Base-by-base conservation (phyloP, 768 basidiomycete species). In the Phlegmacium glaucopus region DNA sequence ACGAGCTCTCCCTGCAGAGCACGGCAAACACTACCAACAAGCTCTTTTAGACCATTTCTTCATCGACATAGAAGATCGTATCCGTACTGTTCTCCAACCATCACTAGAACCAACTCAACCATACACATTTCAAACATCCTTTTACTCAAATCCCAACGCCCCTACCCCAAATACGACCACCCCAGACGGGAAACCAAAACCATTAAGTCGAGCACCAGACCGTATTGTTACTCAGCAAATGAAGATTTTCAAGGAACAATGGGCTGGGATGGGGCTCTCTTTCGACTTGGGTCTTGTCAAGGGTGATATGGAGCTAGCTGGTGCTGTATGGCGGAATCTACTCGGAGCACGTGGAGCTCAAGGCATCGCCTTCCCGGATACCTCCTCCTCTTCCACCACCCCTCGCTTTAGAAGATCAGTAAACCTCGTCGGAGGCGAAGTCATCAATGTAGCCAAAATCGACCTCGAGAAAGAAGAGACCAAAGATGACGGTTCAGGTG, bases 11-110 rank as follows among this genome's bases (percentile, higher is more conserved):
- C 92, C 85, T 2, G 60, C 70, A 11, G 75, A 79, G 1, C 75
- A 87, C 44, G 89, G 87, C 17, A 69, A 70, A 54, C 62, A 77
- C 50, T 88, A 87, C 69, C 76, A 87, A 54, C 88, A 94, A 67
- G 88, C 76, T 6, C 74, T 97, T 50, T 77, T 96, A 52, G 93
- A 95, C 64, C 93, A 96, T 69, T 96, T 94, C 71, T 98, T 97
- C 74, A 72, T 92, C 54, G 91, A 97, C 62, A 79, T 91, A 52
- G 95, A 97, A 61, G 87, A 90, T 60, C 87, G 93, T 46, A 82
- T 97, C 40, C 85, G 94, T 15, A 70, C 78, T 5, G 85, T 93
- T 25, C 80, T 92, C 36, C 85, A 86, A 44, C 83, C 86, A 5
- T 74, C 63, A 9, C 44, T 63, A 9, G 61, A 64, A 36, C 72